Base-by-base conservation (phyloP, 2,329 filamentous ascomycete genomes). In the Venturia carpophila region DNA sequence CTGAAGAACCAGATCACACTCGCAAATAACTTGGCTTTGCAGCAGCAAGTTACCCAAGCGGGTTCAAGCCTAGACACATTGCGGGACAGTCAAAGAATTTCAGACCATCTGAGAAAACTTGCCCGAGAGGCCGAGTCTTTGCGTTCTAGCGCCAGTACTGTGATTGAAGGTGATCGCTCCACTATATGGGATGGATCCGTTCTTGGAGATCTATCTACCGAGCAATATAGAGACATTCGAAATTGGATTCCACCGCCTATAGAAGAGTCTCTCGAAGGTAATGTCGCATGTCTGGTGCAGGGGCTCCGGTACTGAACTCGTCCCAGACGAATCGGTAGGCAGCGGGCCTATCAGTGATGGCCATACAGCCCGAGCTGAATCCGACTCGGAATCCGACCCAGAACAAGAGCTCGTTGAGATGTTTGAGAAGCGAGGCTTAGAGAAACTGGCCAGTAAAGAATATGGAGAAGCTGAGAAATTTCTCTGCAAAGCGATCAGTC, bases 251-350 rank as follows among this genome's bases (percentile, higher is more conserved):
- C 27, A 19, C 56, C 56, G 21, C 56, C 56, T 17, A 21, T 60
- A 21, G 56, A 60, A 60, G 56, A 60, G 56, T 60, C 56, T 60
- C 56, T 27, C 27, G 56, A 39, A 42, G 56, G 56, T 60, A 39
- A 21, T 11, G 24, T 60, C 5, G 17, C 34, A 11, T 24, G 37
- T 39, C 56, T 60, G 19, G 21, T 27, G 21, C 10, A 60, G 15
- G 6, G 11, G 21, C 9, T 17, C n/a, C 11, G 17, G n/a, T 49
- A 13, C 45, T 49, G 45, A 49, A 27, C 45, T 0, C n/a, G 6
- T 49, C 1, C 21, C 21, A 49, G 45, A 21, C 21, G 45, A 49
- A 27, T 49, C 45, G 21, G 27, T 49, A 37, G 19, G 41, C 56
- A 39, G 34, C n/a, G 56, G 34, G 10, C 34, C 34, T 39, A 34